Percentiles rank a stretch among this genome's conserved stretches.
phyloP scores from a whole-genome alignment of 2,329 filamentous ascomycete species.

The Dactylellina leptospora region DNA sequence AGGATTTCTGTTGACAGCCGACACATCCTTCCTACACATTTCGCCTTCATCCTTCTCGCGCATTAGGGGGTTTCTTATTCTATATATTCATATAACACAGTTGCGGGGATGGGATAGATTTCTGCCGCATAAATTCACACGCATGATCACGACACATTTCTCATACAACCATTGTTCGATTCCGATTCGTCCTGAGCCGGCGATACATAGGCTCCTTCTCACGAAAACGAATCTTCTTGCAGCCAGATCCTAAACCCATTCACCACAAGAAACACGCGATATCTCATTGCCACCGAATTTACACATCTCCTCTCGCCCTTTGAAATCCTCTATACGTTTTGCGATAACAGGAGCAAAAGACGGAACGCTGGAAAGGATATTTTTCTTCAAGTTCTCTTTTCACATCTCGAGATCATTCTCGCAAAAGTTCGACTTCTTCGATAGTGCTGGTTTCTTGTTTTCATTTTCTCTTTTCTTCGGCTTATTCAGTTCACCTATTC shows the following conservation, averaged over 20 bases:
- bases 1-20: not conserved
- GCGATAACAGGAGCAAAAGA: conserved; percentile 51
- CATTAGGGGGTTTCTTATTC: not conserved
- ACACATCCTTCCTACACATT: not conserved
- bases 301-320: conserved; percentile 20
- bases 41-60: conserved; percentile 7
- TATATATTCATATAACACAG: conserved; percentile 9
- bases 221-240: conserved; percentile 50
- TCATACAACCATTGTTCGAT: conserved; percentile 21
- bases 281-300: not conserved
- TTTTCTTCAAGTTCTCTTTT: conserved; percentile 12
- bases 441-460: conserved; percentile 3
- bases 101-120: conserved; percentile 45
- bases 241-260: conserved; percentile 10
- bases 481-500: not conserved
- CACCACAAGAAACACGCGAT: conserved; percentile 20
- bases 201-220: conserved; percentile 21
- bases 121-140: conserved; percentile 40
- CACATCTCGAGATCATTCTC: not conserved
- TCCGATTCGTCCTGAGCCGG: conserved; percentile 11
- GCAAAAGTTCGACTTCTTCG: conserved; percentile 6
- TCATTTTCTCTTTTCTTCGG: not conserved
- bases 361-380: conserved; percentile 15
- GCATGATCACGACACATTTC: conserved; percentile 36
- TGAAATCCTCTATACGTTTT: conserved; percentile 20